Conservation (phyloP, 352 stramenopile species). For the Phytophthora foliorum region DNA sequence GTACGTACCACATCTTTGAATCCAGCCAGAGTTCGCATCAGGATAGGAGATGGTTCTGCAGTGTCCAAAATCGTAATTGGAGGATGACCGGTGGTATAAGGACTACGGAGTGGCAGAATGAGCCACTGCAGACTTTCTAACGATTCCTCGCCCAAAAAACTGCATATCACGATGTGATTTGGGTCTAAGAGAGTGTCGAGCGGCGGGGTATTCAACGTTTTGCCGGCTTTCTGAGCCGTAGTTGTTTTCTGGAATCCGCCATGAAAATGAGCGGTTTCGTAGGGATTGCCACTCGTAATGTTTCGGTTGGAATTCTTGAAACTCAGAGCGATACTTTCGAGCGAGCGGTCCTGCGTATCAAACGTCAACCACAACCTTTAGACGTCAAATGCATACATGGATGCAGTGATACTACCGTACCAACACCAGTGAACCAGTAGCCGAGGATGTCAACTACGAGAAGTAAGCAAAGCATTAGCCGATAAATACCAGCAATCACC, state of each 20-base stretch:
- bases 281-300: conserved; percentile 50
- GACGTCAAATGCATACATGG: background rate
- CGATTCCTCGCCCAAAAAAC: conserved; percentile 84
- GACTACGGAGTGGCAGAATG: conserved; percentile 68
- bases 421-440: conserved; percentile 61
- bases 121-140: conserved; percentile 83
- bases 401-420: conserved; percentile 24
- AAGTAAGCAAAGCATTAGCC: conserved; percentile 7
- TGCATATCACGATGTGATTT: conserved; percentile 84
- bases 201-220: conserved; percentile 58
- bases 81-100: conserved; percentile 59
- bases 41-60: conserved; percentile 59
- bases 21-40: conserved; percentile 54
- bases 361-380: conserved; percentile 2
- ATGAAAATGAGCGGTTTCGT: conserved; percentile 47
- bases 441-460: conserved; percentile 40
- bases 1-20: conserved; percentile 80
- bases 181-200: conserved; percentile 71
- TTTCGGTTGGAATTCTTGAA: conserved; percentile 46
- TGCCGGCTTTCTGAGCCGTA: conserved; percentile 15
- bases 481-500: background rate
- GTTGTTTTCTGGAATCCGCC: conserved; percentile 31
- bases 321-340: conserved; percentile 65
- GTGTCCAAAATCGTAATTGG: conserved; percentile 87
- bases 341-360: conserved; percentile 63